Evolutionary conservation across 148 eudicot species (phyloP), one percentile per base, ranked within the genome.

Genomic region (Polygonum aviculare): DNA sequence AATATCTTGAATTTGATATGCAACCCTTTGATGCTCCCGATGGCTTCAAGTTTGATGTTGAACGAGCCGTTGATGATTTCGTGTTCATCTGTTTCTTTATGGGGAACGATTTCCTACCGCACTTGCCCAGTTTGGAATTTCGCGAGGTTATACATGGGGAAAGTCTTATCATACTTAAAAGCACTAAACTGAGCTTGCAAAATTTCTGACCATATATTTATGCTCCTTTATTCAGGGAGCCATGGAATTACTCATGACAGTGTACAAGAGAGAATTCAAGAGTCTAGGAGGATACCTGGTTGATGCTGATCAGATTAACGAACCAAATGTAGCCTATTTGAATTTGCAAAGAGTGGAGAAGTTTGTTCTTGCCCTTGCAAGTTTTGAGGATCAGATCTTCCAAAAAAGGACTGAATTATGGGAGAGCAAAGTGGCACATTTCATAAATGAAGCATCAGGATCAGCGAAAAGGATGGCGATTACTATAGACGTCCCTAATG

Each of bases 81-180:
- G 65, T 88, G 15, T 88, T 88, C 38, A 79, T 86, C n/a, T 88
- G 89, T 51, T 84, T 88, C 75, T 86, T 88, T 67, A 69, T 69
- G 7, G 91, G 89, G 7, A 88, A 86, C 51, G 88, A 88, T 76
- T 88, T 88, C 69, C 65, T 88, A 12, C 89, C 91, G 0, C 89
- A 77, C 36, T 77, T 86, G 80, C 89, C 89, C 0, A 78, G 84
- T 0, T 72, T 88, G 72, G 84, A 80, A 31, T 77, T 86, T n/a
- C 83, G 62, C 9, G 89, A 88, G 91, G 91, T 88, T 50, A n/a
- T 41, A 72, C 35, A 72, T 72, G 52, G 31, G 41, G 35, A 35
- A 44, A 65, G 6, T 65, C 31, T 40, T 44, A 18, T 41, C 8
- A 41, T 41, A 6, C 6, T 72, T 5, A 19, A 5, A 18, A 22